A percentile compares a stretch with the other conserved stretches of the same genome.
These are phyloP conservation scores for Russula virescens DNA, from an alignment of 768 basidiomycete species.

Conservation along the genomic window DNA sequence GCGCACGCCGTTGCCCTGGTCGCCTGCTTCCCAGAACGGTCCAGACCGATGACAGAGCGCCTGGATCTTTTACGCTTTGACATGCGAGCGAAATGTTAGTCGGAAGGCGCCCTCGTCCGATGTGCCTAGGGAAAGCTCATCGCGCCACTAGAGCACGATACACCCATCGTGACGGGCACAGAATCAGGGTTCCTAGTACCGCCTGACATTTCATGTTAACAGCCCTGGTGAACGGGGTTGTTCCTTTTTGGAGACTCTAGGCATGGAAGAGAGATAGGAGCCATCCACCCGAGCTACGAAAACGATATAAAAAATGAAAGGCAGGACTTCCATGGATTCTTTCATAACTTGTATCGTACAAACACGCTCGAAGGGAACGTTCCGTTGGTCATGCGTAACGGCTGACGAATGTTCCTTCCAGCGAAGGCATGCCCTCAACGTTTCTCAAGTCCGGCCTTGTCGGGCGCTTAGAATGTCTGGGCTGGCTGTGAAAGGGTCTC, in stretches of 20 bases:
- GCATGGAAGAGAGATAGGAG: slow-evolving; percentile 6
- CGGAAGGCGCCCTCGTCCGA: slow-evolving; percentile 2
- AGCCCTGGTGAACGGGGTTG: not conserved
- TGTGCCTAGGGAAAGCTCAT: not conserved
- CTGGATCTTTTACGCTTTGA: slow-evolving; percentile 16
- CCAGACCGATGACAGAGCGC: slow-evolving; percentile 1
- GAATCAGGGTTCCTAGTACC: not conserved
- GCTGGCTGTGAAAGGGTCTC: not conserved
- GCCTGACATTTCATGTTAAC: not conserved
- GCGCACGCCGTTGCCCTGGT: slow-evolving; percentile 12
- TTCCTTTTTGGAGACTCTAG: not conserved
- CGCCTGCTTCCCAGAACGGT: not conserved
- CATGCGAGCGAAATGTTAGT: not conserved
- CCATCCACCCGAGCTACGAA: not conserved
- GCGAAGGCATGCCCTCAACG: not conserved
- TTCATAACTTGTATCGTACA: not conserved
- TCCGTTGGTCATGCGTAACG: slow-evolving; percentile 14
- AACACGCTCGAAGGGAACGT: slow-evolving; percentile 8
- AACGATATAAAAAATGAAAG: not conserved
- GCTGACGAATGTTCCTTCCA: slow-evolving; percentile 16
- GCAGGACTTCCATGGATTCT: slow-evolving; percentile 7
- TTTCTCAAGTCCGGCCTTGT: slow-evolving; percentile 11
- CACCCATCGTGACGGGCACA: not conserved
- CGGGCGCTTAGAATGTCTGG: slow-evolving; percentile 10
- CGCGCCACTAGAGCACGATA: slow-evolving; percentile 1